phyloP scores from a whole-genome alignment of 2,329 filamentous ascomycete genomes.

The Knufia petricola region DNA sequence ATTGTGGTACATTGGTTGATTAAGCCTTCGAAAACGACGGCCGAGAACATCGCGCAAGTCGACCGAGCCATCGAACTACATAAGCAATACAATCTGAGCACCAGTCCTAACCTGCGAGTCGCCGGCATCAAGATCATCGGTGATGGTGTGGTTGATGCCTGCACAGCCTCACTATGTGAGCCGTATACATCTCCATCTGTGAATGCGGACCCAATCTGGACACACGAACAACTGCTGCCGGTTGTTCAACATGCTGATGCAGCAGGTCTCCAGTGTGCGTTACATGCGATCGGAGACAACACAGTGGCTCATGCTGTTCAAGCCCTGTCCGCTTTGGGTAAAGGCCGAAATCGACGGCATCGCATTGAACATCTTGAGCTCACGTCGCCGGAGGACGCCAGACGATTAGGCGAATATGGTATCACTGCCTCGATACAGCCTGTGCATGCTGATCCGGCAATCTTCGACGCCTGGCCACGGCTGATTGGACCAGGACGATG shows the following conservation, averaged over 20 bases:
- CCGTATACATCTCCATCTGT: slow-evolving; percentile 36
- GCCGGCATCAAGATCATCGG: slow-evolving; percentile 43
- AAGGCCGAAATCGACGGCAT: slow-evolving; percentile 30
- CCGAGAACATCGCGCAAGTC: slow-evolving; percentile 34
- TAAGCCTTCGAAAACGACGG: slow-evolving; percentile 31
- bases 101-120: slow-evolving; percentile 35
- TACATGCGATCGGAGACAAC: slow-evolving; percentile 44
- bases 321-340: slow-evolving; percentile 31
- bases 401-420: slow-evolving; percentile 37
- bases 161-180: slow-evolving; percentile 40
- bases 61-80: slow-evolving; percentile 37
- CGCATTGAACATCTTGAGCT: slow-evolving; percentile 45
- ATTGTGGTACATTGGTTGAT: slow-evolving; percentile 43
- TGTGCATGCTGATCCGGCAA: slow-evolving; percentile 34
- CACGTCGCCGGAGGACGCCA: slow-evolving; percentile 39
- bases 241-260: slow-evolving; percentile 37
- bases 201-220: slow-evolving; percentile 40
- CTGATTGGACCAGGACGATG: slow-evolving; percentile 38
- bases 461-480: slow-evolving; percentile 39
- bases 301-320: slow-evolving; percentile 40
- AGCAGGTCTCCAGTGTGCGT: slow-evolving; percentile 39
- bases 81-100: slow-evolving; percentile 31
- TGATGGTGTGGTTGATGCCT: slow-evolving; percentile 43
- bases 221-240: slow-evolving; percentile 31
- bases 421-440: slow-evolving; percentile 36